Conservation (phyloP, 2,329 filamentous ascomycete species). For the Cryphonectria naterciae region DNA sequence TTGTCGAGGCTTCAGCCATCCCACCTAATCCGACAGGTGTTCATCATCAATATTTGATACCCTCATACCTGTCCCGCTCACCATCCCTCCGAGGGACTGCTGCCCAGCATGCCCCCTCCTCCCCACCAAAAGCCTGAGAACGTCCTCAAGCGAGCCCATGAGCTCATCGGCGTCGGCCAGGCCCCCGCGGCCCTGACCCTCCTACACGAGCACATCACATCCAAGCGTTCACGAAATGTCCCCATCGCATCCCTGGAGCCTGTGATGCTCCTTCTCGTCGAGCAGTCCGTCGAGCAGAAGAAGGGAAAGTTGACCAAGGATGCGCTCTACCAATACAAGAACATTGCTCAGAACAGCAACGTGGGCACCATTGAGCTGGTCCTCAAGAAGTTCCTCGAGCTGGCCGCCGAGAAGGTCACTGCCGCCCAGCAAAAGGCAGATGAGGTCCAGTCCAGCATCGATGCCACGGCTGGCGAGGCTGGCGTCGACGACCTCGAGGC, state of each 20-base stretch:
- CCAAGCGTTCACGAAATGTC: conserved; percentile 95
- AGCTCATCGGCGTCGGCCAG: conserved; percentile 98
- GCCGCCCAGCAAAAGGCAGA: conserved; percentile 95
- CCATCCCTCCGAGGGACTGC: conserved; percentile 20
- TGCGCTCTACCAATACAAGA: conserved; percentile 99
- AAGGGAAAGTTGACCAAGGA: conserved; percentile 99
- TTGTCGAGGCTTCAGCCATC: conserved; percentile 7
- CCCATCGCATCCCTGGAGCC: conserved; percentile 96
- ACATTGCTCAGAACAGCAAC: conserved; percentile 98
- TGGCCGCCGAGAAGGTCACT: conserved; percentile 94
- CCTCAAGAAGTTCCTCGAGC: conserved; percentile 96
- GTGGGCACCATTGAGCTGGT: conserved; percentile 97
- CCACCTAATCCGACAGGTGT: not conserved
- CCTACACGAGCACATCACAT: conserved; percentile 98
- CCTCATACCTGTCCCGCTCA: not conserved
- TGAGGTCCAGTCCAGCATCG: conserved; percentile 86
- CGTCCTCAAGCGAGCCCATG: conserved; percentile 96
- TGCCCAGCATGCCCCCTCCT: conserved; percentile 73
- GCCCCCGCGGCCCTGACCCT: conserved; percentile 88
- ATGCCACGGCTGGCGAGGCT: conserved; percentile 70
- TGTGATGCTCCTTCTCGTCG: conserved; percentile 96
- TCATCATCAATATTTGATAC: conserved; percentile 5
- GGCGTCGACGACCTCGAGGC: conserved; percentile 96
- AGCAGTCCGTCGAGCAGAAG: conserved; percentile 94
- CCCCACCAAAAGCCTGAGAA: conserved; percentile 98